Evolutionary conservation across 1,284 basidiomycete species (phyloP).

Genomic region (Exobasidium cylindrosporum): DNA sequence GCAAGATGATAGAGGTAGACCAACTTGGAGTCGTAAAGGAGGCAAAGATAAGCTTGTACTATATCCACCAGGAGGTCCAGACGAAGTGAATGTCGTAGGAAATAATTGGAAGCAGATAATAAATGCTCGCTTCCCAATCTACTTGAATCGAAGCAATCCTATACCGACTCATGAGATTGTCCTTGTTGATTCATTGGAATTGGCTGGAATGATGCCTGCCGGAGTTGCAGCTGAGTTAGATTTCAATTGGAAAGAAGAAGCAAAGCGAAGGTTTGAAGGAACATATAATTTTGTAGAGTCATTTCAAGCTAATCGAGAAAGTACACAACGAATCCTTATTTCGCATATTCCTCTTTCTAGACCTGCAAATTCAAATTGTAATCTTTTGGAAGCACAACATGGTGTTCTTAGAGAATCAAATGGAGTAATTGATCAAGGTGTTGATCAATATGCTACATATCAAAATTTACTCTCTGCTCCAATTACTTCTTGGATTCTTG

Average conservation of each 20-base stretch:
- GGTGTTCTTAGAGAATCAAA: slow-evolving; percentile 29
- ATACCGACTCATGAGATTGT: slow-evolving; percentile 40
- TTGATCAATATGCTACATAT: slow-evolving; percentile 34
- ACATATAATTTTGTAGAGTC: slow-evolving; percentile 33
- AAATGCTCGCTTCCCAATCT: slow-evolving; percentile 35
- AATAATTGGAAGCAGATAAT: slow-evolving; percentile 15
- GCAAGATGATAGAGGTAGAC: slow-evolving; percentile 18
- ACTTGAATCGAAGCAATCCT: slow-evolving; percentile 12
- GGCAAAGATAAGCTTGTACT: slow-evolving; percentile 17
- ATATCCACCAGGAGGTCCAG: slow-evolving; percentile 14
- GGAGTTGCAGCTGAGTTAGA: slow-evolving; percentile 20
- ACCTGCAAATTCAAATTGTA: not conserved
- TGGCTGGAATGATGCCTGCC: slow-evolving; percentile 42
- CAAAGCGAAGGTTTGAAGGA: slow-evolving; percentile 23
- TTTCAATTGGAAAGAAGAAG: slow-evolving; percentile 23
- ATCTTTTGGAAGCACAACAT: slow-evolving; percentile 18
- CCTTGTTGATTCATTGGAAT: slow-evolving; percentile 34
- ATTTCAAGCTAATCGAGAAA: not conserved
- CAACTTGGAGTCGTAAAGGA: slow-evolving; percentile 20
- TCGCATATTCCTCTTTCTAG: slow-evolving; percentile 40
- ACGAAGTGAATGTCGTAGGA: slow-evolving; percentile 21
- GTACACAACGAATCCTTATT: slow-evolving; percentile 31
- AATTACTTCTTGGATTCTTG: slow-evolving; percentile 32
- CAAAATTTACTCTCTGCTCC: slow-evolving; percentile 35
- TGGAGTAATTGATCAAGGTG: slow-evolving; percentile 31